Conservation (phyloP, 2,329 filamentous ascomycete genomes). For the Hypoxylon rubiginosum region DNA sequence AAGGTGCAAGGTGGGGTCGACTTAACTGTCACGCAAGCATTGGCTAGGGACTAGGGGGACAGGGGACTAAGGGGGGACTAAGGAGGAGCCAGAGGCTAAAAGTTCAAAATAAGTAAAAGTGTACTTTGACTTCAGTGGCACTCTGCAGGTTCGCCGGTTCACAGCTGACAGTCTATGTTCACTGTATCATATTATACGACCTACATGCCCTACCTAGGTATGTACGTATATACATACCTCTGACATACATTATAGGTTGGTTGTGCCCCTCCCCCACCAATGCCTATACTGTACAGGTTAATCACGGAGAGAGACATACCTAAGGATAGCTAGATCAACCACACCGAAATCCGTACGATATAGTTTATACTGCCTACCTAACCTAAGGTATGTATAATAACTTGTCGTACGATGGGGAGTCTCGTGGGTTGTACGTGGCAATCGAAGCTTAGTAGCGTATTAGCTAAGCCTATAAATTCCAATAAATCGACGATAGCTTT, state of each 20-base stretch:
- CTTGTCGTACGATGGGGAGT: not conserved
- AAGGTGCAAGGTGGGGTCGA: slow-evolving; percentile 2
- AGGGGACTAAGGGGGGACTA: too few relatives aligned
- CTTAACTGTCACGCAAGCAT: not conserved
- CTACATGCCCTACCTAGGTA: not conserved
- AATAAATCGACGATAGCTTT: slow-evolving; percentile 14
- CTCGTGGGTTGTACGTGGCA: not conserved
- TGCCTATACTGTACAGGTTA: too few relatives aligned
- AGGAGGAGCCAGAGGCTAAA: slow-evolving; percentile 11
- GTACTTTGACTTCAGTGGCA: slow-evolving; percentile 27
- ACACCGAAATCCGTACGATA: too few relatives aligned
- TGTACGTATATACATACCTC: not conserved
- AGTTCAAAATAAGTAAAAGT: slow-evolving; percentile 7
- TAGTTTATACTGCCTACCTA: too few relatives aligned
- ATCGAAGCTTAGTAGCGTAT: not conserved
- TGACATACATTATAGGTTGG: too few relatives aligned
- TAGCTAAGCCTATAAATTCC: slow-evolving; percentile 16
- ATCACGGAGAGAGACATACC: too few relatives aligned
- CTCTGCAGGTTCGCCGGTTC: not conserved
- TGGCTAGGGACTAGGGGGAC: too few relatives aligned
- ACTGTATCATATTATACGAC: not conserved
- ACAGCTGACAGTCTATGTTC: too few relatives aligned
- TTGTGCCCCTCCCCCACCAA: not conserved
- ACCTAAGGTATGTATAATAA: too few relatives aligned
- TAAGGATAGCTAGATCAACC: too few relatives aligned